Base-by-base conservation (phyloP, 495 filamentous ascomycete species). In the Penicillium roqueforti region DNA sequence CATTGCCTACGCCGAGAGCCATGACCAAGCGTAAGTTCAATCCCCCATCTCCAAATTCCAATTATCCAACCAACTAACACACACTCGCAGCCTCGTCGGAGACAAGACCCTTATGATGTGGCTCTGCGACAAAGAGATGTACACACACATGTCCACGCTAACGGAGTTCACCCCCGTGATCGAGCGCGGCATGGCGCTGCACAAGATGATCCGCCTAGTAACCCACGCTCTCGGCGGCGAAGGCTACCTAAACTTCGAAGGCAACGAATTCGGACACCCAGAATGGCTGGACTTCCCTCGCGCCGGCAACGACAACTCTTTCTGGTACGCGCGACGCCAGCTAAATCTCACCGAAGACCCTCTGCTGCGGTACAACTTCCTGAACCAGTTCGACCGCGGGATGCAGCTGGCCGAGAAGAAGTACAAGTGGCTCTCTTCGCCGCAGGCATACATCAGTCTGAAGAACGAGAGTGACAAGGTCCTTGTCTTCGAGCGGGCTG, bases 281-380 rank as follows among this genome's bases (percentile, higher is more conserved):
- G 93, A 98, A 76, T 98, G 93, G 93, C 89, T 98, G 51, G 93
- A 98, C 69, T 98, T 98, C 73, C 93, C 93, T 10, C 87, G 93
- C 28, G 91, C 81, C 55, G 93, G 95, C 42, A 98, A 98, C 78
- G 73, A 87, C 63, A 97, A 97, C 70, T 92, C 87, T 56, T 98
- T 89, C 83, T 93, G 91, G 85, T 98, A 97, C 69, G 93, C 93
- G 2, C 85, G 93, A 3, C 88, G 93, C 43, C 93, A 96, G 71
- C 86, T 96, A 56, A 97, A 98, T 69, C 82, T 98, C 5, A 85
- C 90, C 0, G 90, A 96, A 50, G 93, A 98, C 72, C 53, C 71
- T 7, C 79, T 93, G 4, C 82, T 97, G 40, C 87, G 93, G 3
- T 98, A 98, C 74, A 80, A 83, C 56, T 95, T 87, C 74, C 85